Percentiles rank a stretch among this genome's conserved stretches.
Conservation (phyloP, 1,284 basidiomycete genomes). For the Hymenochaete sp. region DNA sequence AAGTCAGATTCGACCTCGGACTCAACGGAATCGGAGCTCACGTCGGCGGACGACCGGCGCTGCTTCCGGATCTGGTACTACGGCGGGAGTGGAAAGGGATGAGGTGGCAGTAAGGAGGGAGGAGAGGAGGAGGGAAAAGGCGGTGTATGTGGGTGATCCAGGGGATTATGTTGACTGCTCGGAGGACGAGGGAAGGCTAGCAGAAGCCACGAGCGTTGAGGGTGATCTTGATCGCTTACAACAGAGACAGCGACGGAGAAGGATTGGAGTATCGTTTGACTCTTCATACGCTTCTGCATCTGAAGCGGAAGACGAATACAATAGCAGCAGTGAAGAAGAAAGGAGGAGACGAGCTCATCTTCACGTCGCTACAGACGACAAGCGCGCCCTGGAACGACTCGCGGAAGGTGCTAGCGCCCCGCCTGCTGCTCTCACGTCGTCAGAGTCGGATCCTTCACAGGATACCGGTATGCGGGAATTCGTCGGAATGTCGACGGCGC, state of each 20-base stretch:
- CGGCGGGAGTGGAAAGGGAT: background rate
- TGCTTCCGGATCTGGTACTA: too few relatives aligned
- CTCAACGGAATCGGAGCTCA: too few relatives aligned
- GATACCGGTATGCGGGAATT: too few relatives aligned
- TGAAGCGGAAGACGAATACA: too few relatives aligned
- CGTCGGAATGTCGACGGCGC: too few relatives aligned
- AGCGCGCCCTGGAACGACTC: conserved; percentile 50
- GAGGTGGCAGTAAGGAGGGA: background rate
- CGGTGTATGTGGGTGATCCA: too few relatives aligned
- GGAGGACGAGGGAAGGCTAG: conserved; percentile 1
- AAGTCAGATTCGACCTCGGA: too few relatives aligned
- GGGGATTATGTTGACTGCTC: background rate
- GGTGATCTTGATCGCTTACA: background rate
- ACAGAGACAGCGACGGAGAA: background rate
- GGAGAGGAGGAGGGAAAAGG: conserved; percentile 7
- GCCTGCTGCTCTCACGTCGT: conserved; percentile 29
- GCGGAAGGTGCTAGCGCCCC: conserved; percentile 43
- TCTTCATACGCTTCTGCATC: too few relatives aligned
- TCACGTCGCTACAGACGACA: conserved; percentile 72
- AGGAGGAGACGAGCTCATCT: conserved; percentile 27
- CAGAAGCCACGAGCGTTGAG: background rate
- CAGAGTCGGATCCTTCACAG: conserved; percentile 7
- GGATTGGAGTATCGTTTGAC: background rate
- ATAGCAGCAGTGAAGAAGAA: too few relatives aligned
- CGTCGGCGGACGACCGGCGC: too few relatives aligned